Conservation (phyloP, 1,284 basidiomycete genomes). For the Rhodotorula sp. region DNA sequence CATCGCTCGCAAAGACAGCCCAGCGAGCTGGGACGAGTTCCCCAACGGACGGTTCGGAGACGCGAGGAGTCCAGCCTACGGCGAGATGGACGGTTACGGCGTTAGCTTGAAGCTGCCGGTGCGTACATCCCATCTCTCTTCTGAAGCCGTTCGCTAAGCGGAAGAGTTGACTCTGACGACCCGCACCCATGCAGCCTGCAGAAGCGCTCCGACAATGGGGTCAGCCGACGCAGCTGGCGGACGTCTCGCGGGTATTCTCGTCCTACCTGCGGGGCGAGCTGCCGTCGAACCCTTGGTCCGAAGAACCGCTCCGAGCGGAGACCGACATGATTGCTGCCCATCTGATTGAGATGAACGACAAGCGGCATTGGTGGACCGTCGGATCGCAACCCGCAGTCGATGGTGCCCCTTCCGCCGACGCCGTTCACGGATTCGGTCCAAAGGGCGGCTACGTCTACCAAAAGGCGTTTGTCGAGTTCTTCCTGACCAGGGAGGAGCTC, state of each 20-base stretch:
- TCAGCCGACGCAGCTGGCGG: conserved; percentile 65
- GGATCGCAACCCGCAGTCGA: conserved; percentile 98
- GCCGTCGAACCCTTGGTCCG: conserved; percentile 89
- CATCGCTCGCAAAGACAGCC: conserved; percentile 45
- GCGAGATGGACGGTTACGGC: conserved; percentile 91
- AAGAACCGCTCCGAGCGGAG: conserved; percentile 79
- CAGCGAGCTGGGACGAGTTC: conserved; percentile 85
- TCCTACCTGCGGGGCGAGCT: conserved; percentile 50
- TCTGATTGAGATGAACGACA: conserved; percentile 75
- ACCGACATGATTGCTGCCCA: conserved; percentile 77
- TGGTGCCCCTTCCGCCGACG: conserved; percentile 79
- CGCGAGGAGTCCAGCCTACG: conserved; percentile 92
- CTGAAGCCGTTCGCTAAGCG: no score
- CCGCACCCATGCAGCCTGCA: conserved; percentile 63
- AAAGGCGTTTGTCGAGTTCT: conserved; percentile 97
- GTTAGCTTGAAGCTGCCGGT: conserved; percentile 56
- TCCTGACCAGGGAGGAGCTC: conserved; percentile 67
- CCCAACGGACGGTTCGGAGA: conserved; percentile 98
- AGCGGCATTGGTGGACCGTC: conserved; percentile 90
- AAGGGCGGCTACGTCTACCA: conserved; percentile 90
- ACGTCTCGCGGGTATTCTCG: conserved; percentile 54
- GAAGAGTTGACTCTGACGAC: not conserved
- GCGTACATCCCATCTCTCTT: conserved; percentile 14
- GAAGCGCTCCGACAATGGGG: conserved; percentile 88
- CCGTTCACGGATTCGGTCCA: conserved; percentile 90